Conservation (phyloP, 2,329 filamentous ascomycete species). For the Daldinia sp. region DNA sequence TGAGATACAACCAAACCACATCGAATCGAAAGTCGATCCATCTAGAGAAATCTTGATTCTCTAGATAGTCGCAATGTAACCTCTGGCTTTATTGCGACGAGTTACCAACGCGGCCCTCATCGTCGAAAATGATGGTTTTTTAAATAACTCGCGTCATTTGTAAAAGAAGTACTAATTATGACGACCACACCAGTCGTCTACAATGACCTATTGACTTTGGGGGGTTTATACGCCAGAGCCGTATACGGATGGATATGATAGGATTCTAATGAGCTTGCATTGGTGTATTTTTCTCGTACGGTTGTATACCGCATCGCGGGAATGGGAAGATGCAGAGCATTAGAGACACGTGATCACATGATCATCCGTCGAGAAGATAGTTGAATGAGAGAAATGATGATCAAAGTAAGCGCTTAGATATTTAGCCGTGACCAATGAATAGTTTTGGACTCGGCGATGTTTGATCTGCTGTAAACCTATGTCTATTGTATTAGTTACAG, state of each 20-base stretch:
- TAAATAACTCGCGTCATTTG: neutral
- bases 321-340: constrained; percentile 18
- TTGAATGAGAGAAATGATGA: constrained; percentile 29
- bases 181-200: neutral
- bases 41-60: constrained; percentile 8
- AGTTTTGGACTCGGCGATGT: neutral
- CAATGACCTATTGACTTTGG: constrained; percentile 4
- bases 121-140: neutral
- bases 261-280: constrained; percentile 6
- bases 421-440: neutral
- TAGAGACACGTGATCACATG: constrained; percentile 26
- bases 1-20: constrained; percentile 3
- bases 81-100: constrained; percentile 6
- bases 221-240: constrained; percentile 11
- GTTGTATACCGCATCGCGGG: constrained; percentile 11
- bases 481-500: neutral
- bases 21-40: constrained; percentile 1
- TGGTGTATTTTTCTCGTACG: constrained; percentile 13
- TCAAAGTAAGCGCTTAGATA: constrained; percentile 7
- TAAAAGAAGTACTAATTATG: neutral
- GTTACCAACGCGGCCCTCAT: constrained; percentile 1
- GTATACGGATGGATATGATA: constrained; percentile 18
- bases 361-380: constrained; percentile 34
- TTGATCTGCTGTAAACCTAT: neutral
- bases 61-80: constrained; percentile 12